These are phyloP conservation scores for Kwoniella sp. DNA, from an alignment of 768 basidiomycete genomes.

Conservation along the genomic window DNA sequence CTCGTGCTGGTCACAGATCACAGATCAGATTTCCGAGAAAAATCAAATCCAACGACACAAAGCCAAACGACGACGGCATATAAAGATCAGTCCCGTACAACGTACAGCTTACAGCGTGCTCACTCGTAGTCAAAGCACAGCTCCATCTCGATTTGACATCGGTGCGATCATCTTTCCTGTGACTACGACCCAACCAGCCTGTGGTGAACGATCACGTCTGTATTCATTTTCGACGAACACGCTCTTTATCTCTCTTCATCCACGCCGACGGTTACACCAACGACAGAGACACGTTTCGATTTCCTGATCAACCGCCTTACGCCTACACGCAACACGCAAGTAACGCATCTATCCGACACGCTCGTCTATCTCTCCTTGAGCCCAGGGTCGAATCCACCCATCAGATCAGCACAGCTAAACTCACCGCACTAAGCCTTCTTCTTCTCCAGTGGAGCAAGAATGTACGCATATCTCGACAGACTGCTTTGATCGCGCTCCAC, in stretches of 20 bases:
- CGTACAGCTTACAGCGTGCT: too few relatives aligned
- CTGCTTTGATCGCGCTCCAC: neutral
- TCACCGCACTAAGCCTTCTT: neutral
- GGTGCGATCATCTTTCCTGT: neutral
- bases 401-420: neutral
- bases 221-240: too few relatives aligned
- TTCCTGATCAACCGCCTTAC: neutral
- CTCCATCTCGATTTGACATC: neutral
- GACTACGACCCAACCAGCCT: too few relatives aligned
- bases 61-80: neutral
- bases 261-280: neutral
- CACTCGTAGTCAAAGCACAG: neutral
- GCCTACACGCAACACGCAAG: neutral
- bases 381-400: neutral
- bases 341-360: neutral
- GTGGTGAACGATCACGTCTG: too few relatives aligned
- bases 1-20: constrained; percentile 2
- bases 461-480: neutral
- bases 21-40: too few relatives aligned
- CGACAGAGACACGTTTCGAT: neutral
- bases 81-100: too few relatives aligned
- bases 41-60: neutral
- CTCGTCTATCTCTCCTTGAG: too few relatives aligned
- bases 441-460: neutral
- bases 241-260: too few relatives aligned